Conservation (phyloP, 116 monocot genomes). For the Posidonia oceanica region DNA sequence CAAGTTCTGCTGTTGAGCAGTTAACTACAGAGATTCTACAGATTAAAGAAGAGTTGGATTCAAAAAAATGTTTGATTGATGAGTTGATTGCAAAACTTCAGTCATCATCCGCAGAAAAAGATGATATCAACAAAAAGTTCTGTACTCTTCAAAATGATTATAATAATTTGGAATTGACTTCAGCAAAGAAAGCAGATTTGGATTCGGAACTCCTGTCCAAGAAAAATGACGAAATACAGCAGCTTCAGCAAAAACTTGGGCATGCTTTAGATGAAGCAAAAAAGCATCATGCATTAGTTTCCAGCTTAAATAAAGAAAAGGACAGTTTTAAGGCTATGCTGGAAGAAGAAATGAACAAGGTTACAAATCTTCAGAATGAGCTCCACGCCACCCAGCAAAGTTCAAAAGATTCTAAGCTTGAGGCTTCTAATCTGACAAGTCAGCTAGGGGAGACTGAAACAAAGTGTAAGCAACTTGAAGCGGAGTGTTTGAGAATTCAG, state of each 20-base stretch:
- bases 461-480: constrained; percentile 27
- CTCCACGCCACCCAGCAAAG: constrained; percentile 31
- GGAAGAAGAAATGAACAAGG: constrained; percentile 28
- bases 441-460: constrained; percentile 34
- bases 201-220: constrained; percentile 46
- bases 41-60: constrained; percentile 28
- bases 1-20: constrained; percentile 35
- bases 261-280: constrained; percentile 28
- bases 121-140: constrained; percentile 25
- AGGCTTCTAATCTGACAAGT: constrained; percentile 30
- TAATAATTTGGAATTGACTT: constrained; percentile 39
- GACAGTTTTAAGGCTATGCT: constrained; percentile 29
- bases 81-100: constrained; percentile 33
- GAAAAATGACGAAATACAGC: constrained; percentile 40
- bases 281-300: constrained; percentile 16
- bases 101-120: constrained; percentile 32
- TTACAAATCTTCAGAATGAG: constrained; percentile 30
- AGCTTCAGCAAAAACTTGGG: constrained; percentile 45
- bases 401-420: constrained; percentile 25
- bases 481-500: constrained; percentile 28
- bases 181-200: constrained; percentile 26
- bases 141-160: constrained; percentile 37
- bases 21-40: constrained; percentile 36
- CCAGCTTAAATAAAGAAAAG: constrained; percentile 47
- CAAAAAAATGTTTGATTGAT: constrained; percentile 33